Conservation (phyloP, 2,329 filamentous ascomycete genomes). For the Shiraia sp. region DNA sequence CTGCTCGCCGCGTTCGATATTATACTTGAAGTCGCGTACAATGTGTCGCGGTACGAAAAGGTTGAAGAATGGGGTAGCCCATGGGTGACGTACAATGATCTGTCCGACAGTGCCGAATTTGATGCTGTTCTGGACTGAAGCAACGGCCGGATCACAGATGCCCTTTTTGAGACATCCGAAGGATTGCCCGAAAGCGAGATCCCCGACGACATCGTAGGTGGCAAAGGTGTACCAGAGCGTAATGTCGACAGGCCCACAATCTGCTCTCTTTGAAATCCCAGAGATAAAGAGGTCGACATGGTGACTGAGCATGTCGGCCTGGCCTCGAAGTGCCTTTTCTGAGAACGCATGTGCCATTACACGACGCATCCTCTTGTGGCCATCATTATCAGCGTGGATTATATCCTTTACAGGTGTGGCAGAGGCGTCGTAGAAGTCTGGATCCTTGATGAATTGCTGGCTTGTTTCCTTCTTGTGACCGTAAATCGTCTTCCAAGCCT, state of each 20-base stretch:
- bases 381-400: background rate
- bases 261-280: constrained; percentile 3
- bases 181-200: constrained; percentile 55
- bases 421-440: background rate
- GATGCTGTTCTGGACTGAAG: no score
- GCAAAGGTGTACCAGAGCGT: constrained; percentile 13
- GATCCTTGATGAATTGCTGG: background rate
- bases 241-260: constrained; percentile 5
- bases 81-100: no score
- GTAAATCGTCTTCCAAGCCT: constrained; percentile 18
- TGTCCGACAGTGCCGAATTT: no score
- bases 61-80: no score
- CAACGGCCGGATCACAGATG: no score
- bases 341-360: constrained; percentile 40
- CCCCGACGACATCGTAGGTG: constrained; percentile 35
- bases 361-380: constrained; percentile 37
- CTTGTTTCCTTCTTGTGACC: background rate
- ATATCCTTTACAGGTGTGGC: background rate
- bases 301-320: constrained; percentile 36
- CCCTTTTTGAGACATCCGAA: constrained; percentile 30
- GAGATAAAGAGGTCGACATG: constrained; percentile 45
- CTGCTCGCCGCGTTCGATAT: no score
- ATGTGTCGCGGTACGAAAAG: no score
- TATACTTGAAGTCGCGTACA: no score
- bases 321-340: constrained; percentile 35